phyloP scores from a whole-genome alignment of 768 basidiomycete species.

The Suillus cothurnatus region DNA sequence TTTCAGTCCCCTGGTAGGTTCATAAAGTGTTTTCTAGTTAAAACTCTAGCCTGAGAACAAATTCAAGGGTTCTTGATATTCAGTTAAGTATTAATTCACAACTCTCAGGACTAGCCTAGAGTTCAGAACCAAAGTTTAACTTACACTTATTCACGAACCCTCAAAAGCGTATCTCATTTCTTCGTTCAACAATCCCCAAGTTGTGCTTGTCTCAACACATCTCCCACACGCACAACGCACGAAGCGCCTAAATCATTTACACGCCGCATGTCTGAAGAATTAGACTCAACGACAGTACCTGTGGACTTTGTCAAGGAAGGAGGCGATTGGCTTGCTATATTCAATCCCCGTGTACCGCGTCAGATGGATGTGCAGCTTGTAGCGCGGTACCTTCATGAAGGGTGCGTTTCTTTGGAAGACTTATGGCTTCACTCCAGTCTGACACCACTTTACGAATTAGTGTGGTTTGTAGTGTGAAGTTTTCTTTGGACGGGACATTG shows the following conservation, averaged over 20 bases:
- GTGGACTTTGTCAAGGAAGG: conserved; percentile 58
- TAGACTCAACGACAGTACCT: conserved; percentile 32
- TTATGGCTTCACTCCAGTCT: conserved; percentile 2
- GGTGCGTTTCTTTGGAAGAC: conserved; percentile 7
- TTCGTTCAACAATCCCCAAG: background rate
- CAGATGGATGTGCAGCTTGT: conserved; percentile 71
- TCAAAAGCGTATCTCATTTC: background rate
- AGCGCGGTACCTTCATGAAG: conserved; percentile 4
- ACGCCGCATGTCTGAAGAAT: conserved; percentile 4
- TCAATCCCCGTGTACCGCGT: conserved; percentile 79
- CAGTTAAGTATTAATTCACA: background rate
- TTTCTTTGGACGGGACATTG: conserved; percentile 91
- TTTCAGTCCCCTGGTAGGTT: background rate
- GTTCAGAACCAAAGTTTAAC: background rate
- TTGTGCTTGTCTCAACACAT: background rate
- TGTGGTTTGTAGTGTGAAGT: conserved; percentile 88
- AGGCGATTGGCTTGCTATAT: conserved; percentile 86
- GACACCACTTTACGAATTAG: conserved; percentile 33
- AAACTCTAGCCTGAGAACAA: conserved; percentile 3
- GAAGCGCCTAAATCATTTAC: background rate
- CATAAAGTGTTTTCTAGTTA: conserved; percentile 1
- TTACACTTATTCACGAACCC: background rate
- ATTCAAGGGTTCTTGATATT: background rate
- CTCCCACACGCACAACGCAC: background rate
- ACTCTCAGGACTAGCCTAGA: background rate